Base-by-base conservation (phyloP, 1,139 yeast genomes). In the Zygosaccharomyces sapae region DNA sequence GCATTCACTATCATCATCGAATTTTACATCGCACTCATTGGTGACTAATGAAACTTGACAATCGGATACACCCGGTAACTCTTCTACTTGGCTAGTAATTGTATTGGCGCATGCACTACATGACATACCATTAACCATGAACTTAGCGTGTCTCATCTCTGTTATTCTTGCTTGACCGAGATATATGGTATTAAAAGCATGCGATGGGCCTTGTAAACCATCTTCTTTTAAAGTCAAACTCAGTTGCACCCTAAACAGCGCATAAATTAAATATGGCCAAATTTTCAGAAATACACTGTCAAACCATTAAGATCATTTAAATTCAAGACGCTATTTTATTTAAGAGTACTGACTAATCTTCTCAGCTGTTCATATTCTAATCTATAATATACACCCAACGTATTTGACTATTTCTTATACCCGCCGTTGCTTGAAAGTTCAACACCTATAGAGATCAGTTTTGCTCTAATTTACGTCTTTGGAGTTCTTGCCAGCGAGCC, bases 401-500 rank as follows among this genome's bases (percentile, higher is more conserved):
- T 31, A 31, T 31, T 27, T n/a, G 25, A 16, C 42, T 45, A 53
- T 22, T 48, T 51, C 46, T 58, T 57, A 51, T 58, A 64, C 10
- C 67, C 67, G 38, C 67, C 67, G 40, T 54, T 53, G 33, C 55
- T 54, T 6, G 51, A 46, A 33, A 61, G 45, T 43, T 67, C 60
- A 3, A 70, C 57, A 4, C 67, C 66, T 18, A 55, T 48, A 2
- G 51, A 53, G 18, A 50, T 51, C 33, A 79, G 61, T 43, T 74
- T 47, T 71, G 68, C 43, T 75, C 74, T 54, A 78, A 58, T 56
- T 86, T 86, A 37, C 73, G 71, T 51, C 95, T 74, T 65, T 87
- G 92, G 46, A 82, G 70, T 55, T 84, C 86, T 67, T 95, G 89
- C 97, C 97, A 92, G 62, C 97, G 80, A 33, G 89, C 86, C 51